Evolutionary conservation across 164 flowering plant genomes (phyloP).

Genomic region (Taxillus chinensis): DNA sequence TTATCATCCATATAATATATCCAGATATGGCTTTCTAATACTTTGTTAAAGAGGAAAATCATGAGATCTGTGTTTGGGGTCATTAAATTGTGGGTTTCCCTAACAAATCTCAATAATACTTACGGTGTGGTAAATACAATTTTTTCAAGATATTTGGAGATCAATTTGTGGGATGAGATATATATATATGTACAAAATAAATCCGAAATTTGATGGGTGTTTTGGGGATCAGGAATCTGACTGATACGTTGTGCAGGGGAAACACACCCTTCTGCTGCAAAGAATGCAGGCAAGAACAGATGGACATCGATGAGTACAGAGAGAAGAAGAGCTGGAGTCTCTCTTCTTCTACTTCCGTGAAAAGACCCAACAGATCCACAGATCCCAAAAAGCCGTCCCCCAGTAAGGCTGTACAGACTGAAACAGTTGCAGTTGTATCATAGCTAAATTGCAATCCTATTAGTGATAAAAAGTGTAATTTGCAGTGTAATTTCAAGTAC

Average conservation of each 20-base stretch:
- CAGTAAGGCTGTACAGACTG: background rate
- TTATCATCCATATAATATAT: background rate
- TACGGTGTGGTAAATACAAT: no score
- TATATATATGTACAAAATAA: conserved; percentile 9
- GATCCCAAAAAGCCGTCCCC: conserved; percentile 18
- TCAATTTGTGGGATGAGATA: background rate
- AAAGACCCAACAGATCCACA: conserved; percentile 8
- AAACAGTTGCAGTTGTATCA: background rate
- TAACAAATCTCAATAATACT: background rate
- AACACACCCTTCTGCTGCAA: conserved; percentile 52
- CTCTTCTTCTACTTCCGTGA: conserved; percentile 11
- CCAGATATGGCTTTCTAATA: no score
- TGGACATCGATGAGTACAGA: conserved; percentile 37
- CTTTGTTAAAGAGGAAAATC: no score
- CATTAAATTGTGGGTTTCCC: no score
- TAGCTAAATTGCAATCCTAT: no score
- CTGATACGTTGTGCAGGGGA: conserved; percentile 26
- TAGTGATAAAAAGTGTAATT: no score
- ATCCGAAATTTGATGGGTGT: background rate
- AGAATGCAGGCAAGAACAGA: conserved; percentile 58
- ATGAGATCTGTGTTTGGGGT: no score
- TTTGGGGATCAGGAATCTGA: background rate
- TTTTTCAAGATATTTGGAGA: background rate
- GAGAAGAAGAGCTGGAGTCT: conserved; percentile 32
- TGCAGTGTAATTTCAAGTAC: no score